These are phyloP conservation scores for Talaromyces nanjingensis DNA, from an alignment of 495 filamentous ascomycete species.

Conservation along the genomic window DNA sequence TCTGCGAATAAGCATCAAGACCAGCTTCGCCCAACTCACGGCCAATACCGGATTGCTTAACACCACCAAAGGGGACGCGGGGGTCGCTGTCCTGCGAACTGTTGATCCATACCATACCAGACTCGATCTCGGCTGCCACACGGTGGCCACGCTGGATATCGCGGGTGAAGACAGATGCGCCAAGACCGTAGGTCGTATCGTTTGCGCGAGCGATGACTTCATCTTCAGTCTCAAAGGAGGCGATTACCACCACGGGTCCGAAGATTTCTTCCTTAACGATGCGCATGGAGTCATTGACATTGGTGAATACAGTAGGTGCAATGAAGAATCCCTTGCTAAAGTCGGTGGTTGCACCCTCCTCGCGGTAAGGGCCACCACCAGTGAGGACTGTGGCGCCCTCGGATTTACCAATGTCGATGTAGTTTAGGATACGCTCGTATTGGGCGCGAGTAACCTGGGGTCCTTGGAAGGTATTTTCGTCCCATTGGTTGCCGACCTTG, in stretches of 20 bases:
- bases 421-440: constrained; percentile 74
- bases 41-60: constrained; percentile 93
- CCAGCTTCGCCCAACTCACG: constrained; percentile 81
- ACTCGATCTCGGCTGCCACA: constrained; percentile 69
- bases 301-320: constrained; percentile 63
- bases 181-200: constrained; percentile 76
- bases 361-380: constrained; percentile 64
- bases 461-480: constrained; percentile 68
- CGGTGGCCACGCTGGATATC: constrained; percentile 70
- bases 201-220: constrained; percentile 80
- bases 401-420: constrained; percentile 67
- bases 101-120: constrained; percentile 97
- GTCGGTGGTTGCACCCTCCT: constrained; percentile 27
- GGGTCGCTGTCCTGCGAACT: constrained; percentile 69
- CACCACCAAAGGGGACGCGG: constrained; percentile 79
- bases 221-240: constrained; percentile 72
- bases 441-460: constrained; percentile 84
- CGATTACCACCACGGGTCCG: constrained; percentile 80
- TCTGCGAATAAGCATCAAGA: constrained; percentile 69
- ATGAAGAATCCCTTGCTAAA: constrained; percentile 57
- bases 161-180: constrained; percentile 73
- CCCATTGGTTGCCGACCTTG: constrained; percentile 78
- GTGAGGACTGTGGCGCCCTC: constrained; percentile 74
- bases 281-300: constrained; percentile 59
- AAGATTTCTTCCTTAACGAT: constrained; percentile 75